These are phyloP conservation scores for Sungouiozyma ichnusensis DNA, from an alignment of 805 yeast species.

Conservation along the genomic window DNA sequence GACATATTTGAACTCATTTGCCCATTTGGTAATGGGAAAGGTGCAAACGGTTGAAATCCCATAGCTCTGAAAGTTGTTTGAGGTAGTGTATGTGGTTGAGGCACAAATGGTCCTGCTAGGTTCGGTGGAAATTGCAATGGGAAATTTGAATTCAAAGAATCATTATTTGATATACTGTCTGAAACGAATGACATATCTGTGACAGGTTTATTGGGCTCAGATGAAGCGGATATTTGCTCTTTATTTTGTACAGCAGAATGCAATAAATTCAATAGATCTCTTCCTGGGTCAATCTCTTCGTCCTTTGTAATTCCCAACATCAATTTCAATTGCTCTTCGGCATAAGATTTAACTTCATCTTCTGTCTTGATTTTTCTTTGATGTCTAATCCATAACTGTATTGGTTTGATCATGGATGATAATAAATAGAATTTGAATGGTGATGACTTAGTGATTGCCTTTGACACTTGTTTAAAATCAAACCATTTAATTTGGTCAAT, in stretches of 20 bases:
- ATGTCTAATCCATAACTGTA: conserved; percentile 43
- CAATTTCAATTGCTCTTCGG: conserved; percentile 54
- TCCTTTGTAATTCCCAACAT: conserved; percentile 47
- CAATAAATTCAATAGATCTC: conserved; percentile 59
- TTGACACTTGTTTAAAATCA: conserved; percentile 39
- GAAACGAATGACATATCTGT: background rate
- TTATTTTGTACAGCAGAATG: conserved; percentile 33
- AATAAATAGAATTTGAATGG: conserved; percentile 30
- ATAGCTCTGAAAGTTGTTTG: conserved; percentile 5
- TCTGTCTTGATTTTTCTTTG: conserved; percentile 42
- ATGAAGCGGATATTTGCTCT: background rate
- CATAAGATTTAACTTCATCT: conserved; percentile 48
- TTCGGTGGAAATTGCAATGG: background rate
- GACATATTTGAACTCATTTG: conserved; percentile 7
- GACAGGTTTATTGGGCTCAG: background rate
- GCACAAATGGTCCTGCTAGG: conserved; percentile 1
- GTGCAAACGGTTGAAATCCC: conserved; percentile 25
- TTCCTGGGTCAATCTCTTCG: conserved; percentile 52
- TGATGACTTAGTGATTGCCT: conserved; percentile 21
- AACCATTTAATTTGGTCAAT: conserved; percentile 77
- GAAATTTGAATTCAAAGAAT: background rate
- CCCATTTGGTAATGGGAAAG: conserved; percentile 25
- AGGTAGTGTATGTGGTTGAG: conserved; percentile 4
- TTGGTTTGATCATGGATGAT: conserved; percentile 34
- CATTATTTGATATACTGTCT: background rate